phyloP scores from a whole-genome alignment of 179 eudicot species.

The Silene coronaria region DNA sequence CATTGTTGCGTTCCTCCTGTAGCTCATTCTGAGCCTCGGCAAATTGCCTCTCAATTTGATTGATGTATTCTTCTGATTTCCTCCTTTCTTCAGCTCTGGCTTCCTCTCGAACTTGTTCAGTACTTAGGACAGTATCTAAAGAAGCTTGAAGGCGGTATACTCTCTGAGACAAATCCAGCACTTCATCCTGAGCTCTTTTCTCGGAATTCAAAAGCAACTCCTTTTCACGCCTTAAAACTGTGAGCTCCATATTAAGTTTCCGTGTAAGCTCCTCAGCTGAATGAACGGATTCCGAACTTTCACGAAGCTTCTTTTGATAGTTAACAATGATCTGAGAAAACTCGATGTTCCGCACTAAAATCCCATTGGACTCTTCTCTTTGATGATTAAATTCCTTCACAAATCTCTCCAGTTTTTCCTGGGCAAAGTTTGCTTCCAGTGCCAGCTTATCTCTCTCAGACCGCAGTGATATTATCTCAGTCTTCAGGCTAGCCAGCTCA shows the following conservation, averaged over 20 bases:
- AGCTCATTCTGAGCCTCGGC: conserved; percentile 90
- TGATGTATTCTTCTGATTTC: conserved; percentile 70
- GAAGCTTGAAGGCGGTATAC: conserved; percentile 80
- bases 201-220: conserved; percentile 71
- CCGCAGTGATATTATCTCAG: conserved; percentile 60
- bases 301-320: conserved; percentile 74
- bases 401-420: conserved; percentile 67
- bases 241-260: conserved; percentile 78
- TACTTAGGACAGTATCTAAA: conserved; percentile 72
- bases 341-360: conserved; percentile 77
- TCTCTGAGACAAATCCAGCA: conserved; percentile 75
- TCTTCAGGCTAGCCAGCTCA: conserved; percentile 53
- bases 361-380: conserved; percentile 64
- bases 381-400: conserved; percentile 78
- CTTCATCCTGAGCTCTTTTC: conserved; percentile 87
- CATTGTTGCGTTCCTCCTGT: conserved; percentile 65
- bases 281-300: conserved; percentile 62
- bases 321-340: conserved; percentile 79
- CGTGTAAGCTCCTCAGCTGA: conserved; percentile 67
- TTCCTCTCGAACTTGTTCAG: conserved; percentile 85
- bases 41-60: conserved; percentile 81
- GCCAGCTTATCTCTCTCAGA: conserved; percentile 73
- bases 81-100: conserved; percentile 65
- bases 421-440: conserved; percentile 62
- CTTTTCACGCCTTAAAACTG: conserved; percentile 71